These are phyloP conservation scores for Neonectria punicea DNA, from an alignment of 2,329 filamentous ascomycete genomes.

Conservation along the genomic window DNA sequence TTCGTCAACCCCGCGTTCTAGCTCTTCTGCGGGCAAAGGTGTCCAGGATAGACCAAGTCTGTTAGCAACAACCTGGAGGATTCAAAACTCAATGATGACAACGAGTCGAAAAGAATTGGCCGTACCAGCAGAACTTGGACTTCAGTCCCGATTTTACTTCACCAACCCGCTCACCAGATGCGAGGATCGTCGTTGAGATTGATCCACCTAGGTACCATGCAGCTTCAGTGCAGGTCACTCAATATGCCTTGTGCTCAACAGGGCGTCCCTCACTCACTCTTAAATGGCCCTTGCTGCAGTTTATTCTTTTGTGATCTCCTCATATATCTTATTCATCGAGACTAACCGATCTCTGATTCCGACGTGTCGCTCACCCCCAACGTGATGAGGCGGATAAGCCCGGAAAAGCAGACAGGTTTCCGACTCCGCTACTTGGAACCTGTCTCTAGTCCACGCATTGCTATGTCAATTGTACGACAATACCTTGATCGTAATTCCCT, in stretches of 20 bases:
- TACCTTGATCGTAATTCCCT: neutral
- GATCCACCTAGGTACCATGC: neutral
- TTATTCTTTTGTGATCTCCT: neutral
- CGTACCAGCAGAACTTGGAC: neutral
- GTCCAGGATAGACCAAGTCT: neutral
- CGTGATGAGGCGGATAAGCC: neutral
- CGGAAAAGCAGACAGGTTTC: neutral
- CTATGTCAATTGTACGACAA: neutral
- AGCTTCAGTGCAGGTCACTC: neutral
- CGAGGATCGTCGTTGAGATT: neutral
- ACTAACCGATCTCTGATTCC: neutral
- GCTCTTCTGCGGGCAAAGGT: neutral
- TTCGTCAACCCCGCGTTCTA: neutral
- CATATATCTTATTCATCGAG: neutral
- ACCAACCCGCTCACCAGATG: neutral
- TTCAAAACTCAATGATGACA: too few relatives aligned
- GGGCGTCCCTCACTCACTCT: neutral
- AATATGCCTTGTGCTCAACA: neutral
- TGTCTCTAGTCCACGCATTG: neutral
- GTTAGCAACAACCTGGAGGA: neutral
- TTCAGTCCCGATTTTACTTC: neutral
- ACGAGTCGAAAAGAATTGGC: too few relatives aligned
- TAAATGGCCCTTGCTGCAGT: neutral
- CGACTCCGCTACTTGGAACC: neutral
- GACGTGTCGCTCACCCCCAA: neutral